These are phyloP conservation scores for Fusarium abutilonis DNA, from an alignment of 2,329 filamentous ascomycete species.

Conservation along the genomic window DNA sequence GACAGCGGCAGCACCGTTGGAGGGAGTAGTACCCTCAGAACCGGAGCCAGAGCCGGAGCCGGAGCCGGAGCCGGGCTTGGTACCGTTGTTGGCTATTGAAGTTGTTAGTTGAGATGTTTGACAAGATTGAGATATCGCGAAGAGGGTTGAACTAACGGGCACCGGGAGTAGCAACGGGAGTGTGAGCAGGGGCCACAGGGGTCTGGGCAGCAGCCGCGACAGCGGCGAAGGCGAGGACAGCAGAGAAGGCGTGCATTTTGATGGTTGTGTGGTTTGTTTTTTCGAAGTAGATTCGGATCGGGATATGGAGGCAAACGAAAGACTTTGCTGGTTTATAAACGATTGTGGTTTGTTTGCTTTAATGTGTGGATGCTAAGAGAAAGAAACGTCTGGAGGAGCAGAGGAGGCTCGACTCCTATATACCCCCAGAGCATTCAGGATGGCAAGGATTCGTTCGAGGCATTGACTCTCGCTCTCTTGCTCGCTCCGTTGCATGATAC, in stretches of 20 bases:
- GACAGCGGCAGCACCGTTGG: slow-evolving; percentile 36
- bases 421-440: slow-evolving; percentile 12
- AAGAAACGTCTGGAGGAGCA: slow-evolving; percentile 3
- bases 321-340: slow-evolving; percentile 21
- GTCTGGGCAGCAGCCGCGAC: slow-evolving; percentile 37
- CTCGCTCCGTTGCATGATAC: slow-evolving; percentile 17
- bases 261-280: slow-evolving; percentile 21
- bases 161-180: slow-evolving; percentile 33
- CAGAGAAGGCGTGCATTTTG: slow-evolving; percentile 43
- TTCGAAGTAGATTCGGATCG: slow-evolving; percentile 22
- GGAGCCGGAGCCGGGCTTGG: slow-evolving; percentile 21
- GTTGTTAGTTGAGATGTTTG: slow-evolving; percentile 22
- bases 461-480: background rate
- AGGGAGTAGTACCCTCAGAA: background rate
- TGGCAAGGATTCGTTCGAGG: slow-evolving; percentile 28
- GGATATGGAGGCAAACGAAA: slow-evolving; percentile 25
- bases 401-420: slow-evolving; percentile 36
- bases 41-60: slow-evolving; percentile 15
- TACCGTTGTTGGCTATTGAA: slow-evolving; percentile 30
- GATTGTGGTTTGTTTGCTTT: slow-evolving; percentile 18
- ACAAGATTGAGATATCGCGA: slow-evolving; percentile 12
- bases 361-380: slow-evolving; percentile 22
- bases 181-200: slow-evolving; percentile 34
- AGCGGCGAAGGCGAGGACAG: slow-evolving; percentile 43
- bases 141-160: slow-evolving; percentile 29